Conservation (phyloP, 1,284 basidiomycete genomes). For the Tremellales sp. region DNA sequence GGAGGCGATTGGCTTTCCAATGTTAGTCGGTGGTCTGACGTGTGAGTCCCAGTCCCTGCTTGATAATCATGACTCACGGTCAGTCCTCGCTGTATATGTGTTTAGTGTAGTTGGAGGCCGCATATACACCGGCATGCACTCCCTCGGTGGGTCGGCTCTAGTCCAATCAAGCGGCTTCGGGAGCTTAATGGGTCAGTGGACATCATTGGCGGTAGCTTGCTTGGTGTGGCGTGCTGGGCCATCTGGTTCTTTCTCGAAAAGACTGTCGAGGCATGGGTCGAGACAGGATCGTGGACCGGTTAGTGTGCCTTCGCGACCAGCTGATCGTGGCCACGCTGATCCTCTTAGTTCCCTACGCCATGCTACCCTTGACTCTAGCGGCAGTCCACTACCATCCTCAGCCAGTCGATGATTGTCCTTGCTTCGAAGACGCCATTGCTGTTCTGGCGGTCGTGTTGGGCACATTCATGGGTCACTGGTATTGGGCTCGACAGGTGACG, state of each 20-base stretch:
- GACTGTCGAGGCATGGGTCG: conserved; percentile 46
- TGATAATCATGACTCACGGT: too few relatives aligned
- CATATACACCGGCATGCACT: conserved; percentile 89
- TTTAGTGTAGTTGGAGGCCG: conserved; percentile 82
- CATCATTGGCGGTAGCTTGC: conserved; percentile 60
- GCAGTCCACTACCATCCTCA: conserved; percentile 85
- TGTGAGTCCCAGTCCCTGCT: conserved; percentile 16
- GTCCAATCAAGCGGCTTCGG: too few relatives aligned
- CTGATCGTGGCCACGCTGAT: neutral
- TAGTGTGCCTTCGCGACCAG: conserved; percentile 9
- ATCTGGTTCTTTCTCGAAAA: conserved; percentile 50
- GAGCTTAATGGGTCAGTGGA: conserved; percentile 54
- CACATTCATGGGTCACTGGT: conserved; percentile 66
- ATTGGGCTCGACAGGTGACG: conserved; percentile 10
- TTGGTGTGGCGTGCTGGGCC: conserved; percentile 67
- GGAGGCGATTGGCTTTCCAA: conserved; percentile 10
- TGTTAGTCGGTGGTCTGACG: conserved; percentile 17
- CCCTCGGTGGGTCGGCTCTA: conserved; percentile 39
- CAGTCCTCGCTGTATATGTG: conserved; percentile 60
- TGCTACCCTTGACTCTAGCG: conserved; percentile 63
- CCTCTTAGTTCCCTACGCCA: conserved; percentile 61
- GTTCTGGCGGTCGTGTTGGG: conserved; percentile 82
- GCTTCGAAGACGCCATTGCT: conserved; percentile 96
- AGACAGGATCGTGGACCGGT: conserved; percentile 59
- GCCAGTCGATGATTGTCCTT: conserved; percentile 92